These are phyloP conservation scores for Pseudocercospora macadamiae DNA, from an alignment of 2,329 filamentous ascomycete species.

Conservation along the genomic window DNA sequence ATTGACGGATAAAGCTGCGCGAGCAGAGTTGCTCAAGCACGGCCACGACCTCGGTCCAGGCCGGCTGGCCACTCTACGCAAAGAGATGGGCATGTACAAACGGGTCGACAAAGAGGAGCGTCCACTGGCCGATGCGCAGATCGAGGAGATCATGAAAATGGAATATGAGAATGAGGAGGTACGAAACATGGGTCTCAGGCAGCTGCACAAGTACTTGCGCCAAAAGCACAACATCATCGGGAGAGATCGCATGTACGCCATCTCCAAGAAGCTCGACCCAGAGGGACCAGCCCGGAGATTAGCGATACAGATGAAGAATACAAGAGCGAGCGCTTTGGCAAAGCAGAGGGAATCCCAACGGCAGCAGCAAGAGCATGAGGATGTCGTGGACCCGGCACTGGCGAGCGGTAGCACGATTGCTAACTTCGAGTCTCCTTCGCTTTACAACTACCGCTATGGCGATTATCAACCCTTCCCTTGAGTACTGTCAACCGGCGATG, in stretches of 20 bases:
- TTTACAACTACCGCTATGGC: not conserved
- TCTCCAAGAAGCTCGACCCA: constrained; percentile 16
- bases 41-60: constrained; percentile 5
- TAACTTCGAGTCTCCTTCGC: not conserved
- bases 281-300: constrained; percentile 14
- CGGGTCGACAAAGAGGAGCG: constrained; percentile 6
- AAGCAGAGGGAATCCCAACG: constrained; percentile 5
- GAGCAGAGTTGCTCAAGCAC: not conserved
- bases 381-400: not conserved
- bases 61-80: constrained; percentile 13
- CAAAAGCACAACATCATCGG: constrained; percentile 15
- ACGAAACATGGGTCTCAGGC: constrained; percentile 7
- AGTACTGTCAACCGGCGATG: not conserved
- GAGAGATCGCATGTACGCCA: constrained; percentile 10
- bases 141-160: constrained; percentile 14
- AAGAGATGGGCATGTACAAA: constrained; percentile 21
- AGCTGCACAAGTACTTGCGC: constrained; percentile 13
- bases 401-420: not conserved
- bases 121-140: not conserved
- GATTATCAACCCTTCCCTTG: not conserved
- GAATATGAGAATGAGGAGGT: constrained; percentile 7
- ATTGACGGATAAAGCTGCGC: constrained; percentile 14
- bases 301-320: constrained; percentile 5
- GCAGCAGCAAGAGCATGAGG: not conserved
- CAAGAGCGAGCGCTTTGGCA: constrained; percentile 12